A percentile compares a stretch with the other conserved stretches of the same genome.
Evolutionary conservation across 306 rosid species (phyloP).

Genomic region (Ormosia emarginata): DNA sequence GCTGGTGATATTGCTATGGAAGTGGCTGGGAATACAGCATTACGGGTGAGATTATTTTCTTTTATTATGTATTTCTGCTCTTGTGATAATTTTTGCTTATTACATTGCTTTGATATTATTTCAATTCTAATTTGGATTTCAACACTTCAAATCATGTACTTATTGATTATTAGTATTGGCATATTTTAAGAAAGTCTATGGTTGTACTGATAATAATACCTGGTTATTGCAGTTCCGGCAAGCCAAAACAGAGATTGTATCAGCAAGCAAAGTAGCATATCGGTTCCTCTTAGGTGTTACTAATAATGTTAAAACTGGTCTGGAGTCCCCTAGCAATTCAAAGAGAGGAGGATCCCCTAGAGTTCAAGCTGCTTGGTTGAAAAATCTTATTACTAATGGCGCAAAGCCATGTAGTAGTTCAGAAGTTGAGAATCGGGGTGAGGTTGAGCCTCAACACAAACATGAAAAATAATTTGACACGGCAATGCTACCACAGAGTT

Average conservation of each 20-base stretch:
- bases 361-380: constrained; percentile 67
- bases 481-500: constrained; percentile 25
- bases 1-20: constrained; percentile 99
- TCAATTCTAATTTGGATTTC: neutral
- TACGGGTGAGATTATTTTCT: constrained; percentile 50
- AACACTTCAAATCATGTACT: neutral
- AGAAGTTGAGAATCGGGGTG: constrained; percentile 34
- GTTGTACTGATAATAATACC: neutral
- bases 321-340: constrained; percentile 45
- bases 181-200: neutral
- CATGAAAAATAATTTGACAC: constrained; percentile 13
- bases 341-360: constrained; percentile 40
- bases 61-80: too few relatives aligned
- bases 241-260: constrained; percentile 62
- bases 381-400: constrained; percentile 48
- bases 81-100: neutral
- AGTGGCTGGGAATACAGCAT: constrained; percentile 93
- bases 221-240: constrained; percentile 57
- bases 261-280: constrained; percentile 79
- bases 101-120: neutral
- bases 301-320: constrained; percentile 35
- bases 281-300: constrained; percentile 56
- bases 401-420: constrained; percentile 62
- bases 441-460: constrained; percentile 19
- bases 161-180: neutral